A percentile compares a stretch with the other conserved stretches of the same genome.
phyloP scores from a whole-genome alignment of 352 stramenopile species.

The Phytophthora podocarpi region DNA sequence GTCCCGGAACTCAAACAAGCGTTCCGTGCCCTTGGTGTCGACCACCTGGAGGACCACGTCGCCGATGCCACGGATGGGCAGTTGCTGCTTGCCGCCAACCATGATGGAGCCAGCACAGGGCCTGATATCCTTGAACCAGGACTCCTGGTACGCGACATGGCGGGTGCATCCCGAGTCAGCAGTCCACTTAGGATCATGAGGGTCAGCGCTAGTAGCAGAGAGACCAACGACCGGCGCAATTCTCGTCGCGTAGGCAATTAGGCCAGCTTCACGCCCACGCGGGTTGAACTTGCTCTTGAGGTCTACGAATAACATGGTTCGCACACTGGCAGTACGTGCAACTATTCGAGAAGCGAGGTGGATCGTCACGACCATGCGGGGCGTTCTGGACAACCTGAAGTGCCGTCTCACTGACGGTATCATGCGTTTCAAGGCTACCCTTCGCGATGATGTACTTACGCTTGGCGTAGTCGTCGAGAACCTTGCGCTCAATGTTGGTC shows the following conservation, averaged over 20 bases:
- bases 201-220: no score
- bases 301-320: constrained; percentile 11
- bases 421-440: background rate
- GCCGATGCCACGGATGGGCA: constrained; percentile 12
- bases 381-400: background rate
- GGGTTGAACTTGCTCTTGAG: no score
- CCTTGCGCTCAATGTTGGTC: no score
- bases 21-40: background rate
- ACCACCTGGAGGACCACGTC: background rate
- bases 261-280: background rate
- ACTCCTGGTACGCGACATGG: background rate
- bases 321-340: constrained; percentile 12
- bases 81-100: constrained; percentile 9
- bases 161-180: constrained; percentile 17
- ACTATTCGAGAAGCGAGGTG: background rate
- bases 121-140: constrained; percentile 17
- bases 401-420: background rate
- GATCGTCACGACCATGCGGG: background rate
- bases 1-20: background rate
- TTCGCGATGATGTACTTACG: constrained; percentile 1
- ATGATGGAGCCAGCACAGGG: constrained; percentile 1
- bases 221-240: background rate
- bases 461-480: background rate
- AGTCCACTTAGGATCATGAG: no score
- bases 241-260: constrained; percentile 6